phyloP scores from a whole-genome alignment of 208 protist genomes.

The Leishmania aethiopica region DNA sequence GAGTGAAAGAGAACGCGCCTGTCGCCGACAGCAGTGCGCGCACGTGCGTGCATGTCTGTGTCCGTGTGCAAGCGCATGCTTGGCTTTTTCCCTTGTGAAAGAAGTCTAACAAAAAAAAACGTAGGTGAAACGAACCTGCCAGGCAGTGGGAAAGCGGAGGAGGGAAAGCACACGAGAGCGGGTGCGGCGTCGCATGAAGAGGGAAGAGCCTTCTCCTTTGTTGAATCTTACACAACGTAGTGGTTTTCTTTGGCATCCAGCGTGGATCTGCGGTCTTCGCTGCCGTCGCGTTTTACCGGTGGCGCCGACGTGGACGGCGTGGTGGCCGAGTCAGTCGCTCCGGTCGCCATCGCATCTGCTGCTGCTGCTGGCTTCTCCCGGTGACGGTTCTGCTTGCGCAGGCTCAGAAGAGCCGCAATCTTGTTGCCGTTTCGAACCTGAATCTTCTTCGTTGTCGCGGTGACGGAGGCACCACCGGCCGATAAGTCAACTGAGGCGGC shows the following conservation, averaged over 20 bases:
- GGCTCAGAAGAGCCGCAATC: not conserved
- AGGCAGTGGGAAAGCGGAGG: not conserved
- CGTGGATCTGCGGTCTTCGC: not conserved
- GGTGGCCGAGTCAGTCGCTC: not conserved
- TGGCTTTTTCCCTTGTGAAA: not conserved
- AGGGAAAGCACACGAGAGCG: not conserved
- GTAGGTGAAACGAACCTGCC: not conserved
- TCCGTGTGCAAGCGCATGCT: not conserved
- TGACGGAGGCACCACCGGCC: not conserved
- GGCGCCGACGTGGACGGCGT: not conserved
- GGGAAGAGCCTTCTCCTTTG: not conserved
- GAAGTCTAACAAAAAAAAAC: not conserved
- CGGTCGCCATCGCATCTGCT: not conserved
- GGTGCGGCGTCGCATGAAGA: not conserved
- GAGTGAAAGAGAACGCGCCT: not conserved
- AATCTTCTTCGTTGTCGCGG: not conserved
- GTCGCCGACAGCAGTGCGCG: not conserved
- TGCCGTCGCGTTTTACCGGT: not conserved
- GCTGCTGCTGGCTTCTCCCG: not conserved
- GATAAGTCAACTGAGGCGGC: not conserved
- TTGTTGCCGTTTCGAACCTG: not conserved
- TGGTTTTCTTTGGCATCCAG: conserved; percentile 5
- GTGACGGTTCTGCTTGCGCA: conserved; percentile 5
- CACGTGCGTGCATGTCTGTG: not conserved
- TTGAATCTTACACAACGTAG: not conserved